Base-by-base conservation (phyloP, 129 eudicot genomes). In the Gnaphalium uliginosum region DNA sequence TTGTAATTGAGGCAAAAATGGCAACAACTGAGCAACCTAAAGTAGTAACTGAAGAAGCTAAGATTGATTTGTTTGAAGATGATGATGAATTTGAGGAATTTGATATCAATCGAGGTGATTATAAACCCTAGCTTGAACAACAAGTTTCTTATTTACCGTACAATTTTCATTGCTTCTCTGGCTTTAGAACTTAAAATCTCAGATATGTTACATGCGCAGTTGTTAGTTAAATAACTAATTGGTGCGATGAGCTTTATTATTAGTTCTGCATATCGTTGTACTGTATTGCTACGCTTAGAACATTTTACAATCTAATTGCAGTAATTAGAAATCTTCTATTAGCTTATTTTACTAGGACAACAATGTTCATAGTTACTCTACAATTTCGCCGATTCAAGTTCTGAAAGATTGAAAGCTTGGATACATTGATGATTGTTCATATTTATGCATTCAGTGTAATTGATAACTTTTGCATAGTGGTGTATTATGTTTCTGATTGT, bases 61-160 rank as follows among this genome's bases (percentile, higher is more conserved):
- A 29, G 65, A 76, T 66, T 22, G 27, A 66, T 65, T 48, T 72
- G 67, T 72, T 72, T 59, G 76, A 72, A 72, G 76, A 72, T 21
- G 76, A 57, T 33, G 76, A 72, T 19, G 76, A 72, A 72, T 72
- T 72, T 58, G 56, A 72, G 51, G 76, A 72, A 46, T 72, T 72
- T 22, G 56, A 56, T 32, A 72, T 72, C 23, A 72, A 71, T 51
- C 65, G 65, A 51, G 76, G 76, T 71, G 5, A 56, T 57, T 32
- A 23, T 26, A 2, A 30, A 18, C 53, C 71, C 27, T 71, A 29
- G 54, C 46, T 50, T 50, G 41, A 25, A 50, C 64, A 71, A 7
- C 75, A 71, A 71, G n/a, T 51, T 27, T 26, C 75, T 37, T 29
- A 26, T 71, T 50, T 6, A 48, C 62, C 8, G 41, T 48, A 26